Base-by-base conservation (phyloP, 768 basidiomycete species). In the Collybiopsis confluens region DNA sequence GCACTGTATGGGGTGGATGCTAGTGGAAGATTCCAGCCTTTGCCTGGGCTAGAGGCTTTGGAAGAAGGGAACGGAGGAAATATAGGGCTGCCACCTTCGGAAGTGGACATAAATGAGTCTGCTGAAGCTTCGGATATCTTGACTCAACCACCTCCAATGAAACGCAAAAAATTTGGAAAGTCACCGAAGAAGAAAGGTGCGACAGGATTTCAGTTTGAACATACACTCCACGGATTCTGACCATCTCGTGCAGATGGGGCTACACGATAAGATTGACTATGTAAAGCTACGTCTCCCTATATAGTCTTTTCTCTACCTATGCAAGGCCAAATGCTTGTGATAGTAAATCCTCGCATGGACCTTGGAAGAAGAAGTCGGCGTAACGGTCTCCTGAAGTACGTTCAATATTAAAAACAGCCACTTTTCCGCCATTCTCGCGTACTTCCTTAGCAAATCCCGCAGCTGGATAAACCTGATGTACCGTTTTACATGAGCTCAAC, bases 1-100 rank as follows among this genome's bases (percentile, higher is more conserved):
- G 78, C 82, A 44, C 61, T 85, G 56, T 82, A 78, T 62, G 83
- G 83, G 11, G 71, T 78, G 27, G 70, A 76, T 44, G 59, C 56
- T 3, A 56, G 57, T 24, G 51, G 58, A 15, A 48, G 50, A 5
- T 60, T 62, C 2, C 42, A 57, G 10, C 54, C 68, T 9, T 27
- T 69, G 54, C 81, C 81, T 4, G 78, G 78, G 1, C 64, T 76
- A 57, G 81, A 82, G 43, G 65, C 72, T 9, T 45, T 83, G 55
- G 66, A 73, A 61, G 81, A 81, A 56, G 37, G 24, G 40, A 35
- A 43, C 5, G 41, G 30, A 16, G 50, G 23, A 26, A 30, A 52
- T 6, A 52, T 52, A 16, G 50, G 50, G 40, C 50, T 52, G 40
- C 50, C 50, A 38, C 50, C 24, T 1, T 7, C 6, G 16, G 50